Evolutionary conservation across 495 filamentous ascomycete species (phyloP).

Genomic region (Penicillium crystallinum): DNA sequence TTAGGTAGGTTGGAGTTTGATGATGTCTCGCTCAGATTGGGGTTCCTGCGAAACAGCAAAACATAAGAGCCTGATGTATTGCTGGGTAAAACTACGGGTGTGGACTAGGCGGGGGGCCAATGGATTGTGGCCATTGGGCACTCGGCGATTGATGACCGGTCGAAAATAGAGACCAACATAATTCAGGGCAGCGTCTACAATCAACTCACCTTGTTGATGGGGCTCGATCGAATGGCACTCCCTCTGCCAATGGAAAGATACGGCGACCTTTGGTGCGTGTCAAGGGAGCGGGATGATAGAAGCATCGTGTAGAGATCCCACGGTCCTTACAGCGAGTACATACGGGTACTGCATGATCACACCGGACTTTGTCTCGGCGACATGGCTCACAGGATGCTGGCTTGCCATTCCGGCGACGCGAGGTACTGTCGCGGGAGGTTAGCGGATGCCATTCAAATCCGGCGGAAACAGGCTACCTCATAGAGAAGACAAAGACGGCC

Average conservation of each 20-base stretch:
- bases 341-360: constrained; percentile 36
- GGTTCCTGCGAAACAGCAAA: background rate
- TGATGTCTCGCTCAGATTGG: constrained; percentile 4
- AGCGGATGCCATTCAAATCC: background rate
- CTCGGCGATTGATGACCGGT: background rate
- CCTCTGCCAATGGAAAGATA: constrained; percentile 11
- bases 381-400: constrained; percentile 46
- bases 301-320: constrained; percentile 21
- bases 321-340: constrained; percentile 28
- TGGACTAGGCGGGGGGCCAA: background rate
- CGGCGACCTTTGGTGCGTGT: constrained; percentile 14
- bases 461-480: background rate
- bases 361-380: constrained; percentile 43
- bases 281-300: constrained; percentile 39
- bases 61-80: background rate
- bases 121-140: background rate
- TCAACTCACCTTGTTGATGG: constrained; percentile 5
- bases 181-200: background rate
- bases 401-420: constrained; percentile 42
- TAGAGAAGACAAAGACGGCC: background rate
- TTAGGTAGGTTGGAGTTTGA: constrained; percentile 1
- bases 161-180: background rate
- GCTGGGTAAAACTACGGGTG: background rate
- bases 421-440: constrained; percentile 7
- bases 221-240: constrained; percentile 9